Conservation (phyloP, 176 grass and related monocot genomes). For the Aegilops tauschii region DNA sequence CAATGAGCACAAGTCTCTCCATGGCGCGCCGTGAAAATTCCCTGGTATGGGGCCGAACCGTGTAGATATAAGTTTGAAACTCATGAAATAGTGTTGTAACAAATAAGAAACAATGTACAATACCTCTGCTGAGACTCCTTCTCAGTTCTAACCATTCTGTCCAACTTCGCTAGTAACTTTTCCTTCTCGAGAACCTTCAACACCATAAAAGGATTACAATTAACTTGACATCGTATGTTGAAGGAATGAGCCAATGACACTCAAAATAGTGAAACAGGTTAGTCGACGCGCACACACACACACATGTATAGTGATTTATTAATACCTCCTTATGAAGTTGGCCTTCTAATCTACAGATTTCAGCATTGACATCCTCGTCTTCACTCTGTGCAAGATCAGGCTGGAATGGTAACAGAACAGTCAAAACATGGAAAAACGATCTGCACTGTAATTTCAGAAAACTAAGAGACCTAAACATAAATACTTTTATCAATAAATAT, state of each 20-base stretch:
- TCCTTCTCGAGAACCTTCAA: conserved; percentile 63
- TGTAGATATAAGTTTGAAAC: conserved; percentile 18
- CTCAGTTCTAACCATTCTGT: conserved; percentile 40
- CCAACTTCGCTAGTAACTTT: conserved; percentile 55
- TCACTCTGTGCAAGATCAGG: conserved; percentile 72
- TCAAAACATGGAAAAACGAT: conserved; percentile 21
- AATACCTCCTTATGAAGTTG: conserved; percentile 60
- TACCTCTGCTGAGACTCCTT: conserved; percentile 66
- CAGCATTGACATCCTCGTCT: conserved; percentile 60
- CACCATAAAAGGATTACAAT: conserved; percentile 28
- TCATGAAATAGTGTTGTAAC: conserved; percentile 18
- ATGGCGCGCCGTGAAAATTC: conserved; percentile 51
- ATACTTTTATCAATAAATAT: conserved; percentile 17
- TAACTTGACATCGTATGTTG: conserved; percentile 11
- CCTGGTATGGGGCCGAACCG: conserved; percentile 29
- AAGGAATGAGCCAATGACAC: neutral
- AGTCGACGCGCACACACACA: neutral
- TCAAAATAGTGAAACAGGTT: conserved; percentile 16
- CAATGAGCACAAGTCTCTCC: conserved; percentile 59
- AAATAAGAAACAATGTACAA: conserved; percentile 10
- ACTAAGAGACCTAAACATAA: neutral
- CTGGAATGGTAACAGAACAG: conserved; percentile 32
- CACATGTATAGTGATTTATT: neutral
- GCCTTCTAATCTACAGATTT: conserved; percentile 58
- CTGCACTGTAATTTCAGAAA: conserved; percentile 5